These are phyloP conservation scores for Cydonia oblonga DNA, from an alignment of 331 rosid genomes.

Conservation along the genomic window DNA sequence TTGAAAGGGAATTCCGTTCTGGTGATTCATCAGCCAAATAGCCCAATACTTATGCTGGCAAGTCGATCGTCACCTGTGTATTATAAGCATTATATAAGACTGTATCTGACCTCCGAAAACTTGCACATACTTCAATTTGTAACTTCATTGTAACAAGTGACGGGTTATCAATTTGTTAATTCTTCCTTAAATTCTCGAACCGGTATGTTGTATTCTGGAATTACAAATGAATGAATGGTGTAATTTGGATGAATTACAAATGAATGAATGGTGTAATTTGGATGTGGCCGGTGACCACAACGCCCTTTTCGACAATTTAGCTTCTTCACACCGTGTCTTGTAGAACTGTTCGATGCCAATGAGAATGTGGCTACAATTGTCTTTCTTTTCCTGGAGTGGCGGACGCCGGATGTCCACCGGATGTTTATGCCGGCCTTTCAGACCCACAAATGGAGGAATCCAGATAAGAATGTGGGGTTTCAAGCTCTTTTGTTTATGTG, in stretches of 20 bases:
- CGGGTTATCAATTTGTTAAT: conserved; percentile 33
- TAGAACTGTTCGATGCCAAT: background rate
- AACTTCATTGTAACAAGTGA: conserved; percentile 24
- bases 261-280: conserved; percentile 18
- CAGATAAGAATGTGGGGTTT: conserved; percentile 8
- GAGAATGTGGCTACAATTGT: conserved; percentile 12
- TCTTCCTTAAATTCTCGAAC: conserved; percentile 52
- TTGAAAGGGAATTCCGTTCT: conserved; percentile 70
- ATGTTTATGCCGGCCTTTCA: conserved; percentile 1
- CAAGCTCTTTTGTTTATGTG: conserved; percentile 8
- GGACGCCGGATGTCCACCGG: background rate
- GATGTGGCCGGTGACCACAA: conserved; percentile 18
- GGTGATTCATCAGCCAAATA: conserved; percentile 34
- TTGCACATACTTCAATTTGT: conserved; percentile 22
- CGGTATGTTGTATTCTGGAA: conserved; percentile 16
- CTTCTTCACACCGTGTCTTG: background rate
- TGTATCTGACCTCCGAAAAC: conserved; percentile 21
- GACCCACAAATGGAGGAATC: conserved; percentile 4
- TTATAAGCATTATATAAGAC: conserved; percentile 15
- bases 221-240: conserved; percentile 15
- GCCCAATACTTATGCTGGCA: background rate
- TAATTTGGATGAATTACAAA: conserved; percentile 12
- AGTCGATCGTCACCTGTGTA: conserved; percentile 6
- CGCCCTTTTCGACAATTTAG: conserved; percentile 2
- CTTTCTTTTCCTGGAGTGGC: background rate